Evolutionary conservation across 768 basidiomycete species (phyloP).

Genomic region (Russula emetica): DNA sequence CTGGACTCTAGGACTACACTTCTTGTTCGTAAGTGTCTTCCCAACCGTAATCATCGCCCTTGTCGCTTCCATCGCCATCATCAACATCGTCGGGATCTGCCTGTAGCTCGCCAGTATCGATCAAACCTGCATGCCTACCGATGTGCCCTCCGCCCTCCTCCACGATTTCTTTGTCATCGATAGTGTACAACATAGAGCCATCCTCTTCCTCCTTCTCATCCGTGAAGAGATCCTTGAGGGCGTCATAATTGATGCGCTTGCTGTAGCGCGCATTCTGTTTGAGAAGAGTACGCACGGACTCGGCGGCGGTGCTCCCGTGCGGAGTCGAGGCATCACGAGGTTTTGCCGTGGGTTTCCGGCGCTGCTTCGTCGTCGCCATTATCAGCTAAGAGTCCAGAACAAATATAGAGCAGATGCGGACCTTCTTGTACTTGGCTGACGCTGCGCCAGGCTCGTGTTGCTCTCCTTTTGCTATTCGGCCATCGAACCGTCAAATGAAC

Average conservation of each 20-base stretch:
- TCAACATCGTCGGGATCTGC: slow-evolving; percentile 33
- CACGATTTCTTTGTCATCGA: slow-evolving; percentile 45
- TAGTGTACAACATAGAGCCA: slow-evolving; percentile 50
- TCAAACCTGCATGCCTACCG: slow-evolving; percentile 24
- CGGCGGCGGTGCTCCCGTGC: slow-evolving; percentile 65
- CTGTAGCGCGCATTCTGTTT: slow-evolving; percentile 86
- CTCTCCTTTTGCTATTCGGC: slow-evolving; percentile 61
- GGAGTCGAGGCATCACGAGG: slow-evolving; percentile 74
- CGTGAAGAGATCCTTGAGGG: slow-evolving; percentile 70
- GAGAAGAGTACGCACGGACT: slow-evolving; percentile 70
- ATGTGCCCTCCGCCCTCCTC: slow-evolving; percentile 39
- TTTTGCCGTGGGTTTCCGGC: slow-evolving; percentile 59
- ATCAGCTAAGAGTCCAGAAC: slow-evolving; percentile 31
- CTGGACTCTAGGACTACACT: slow-evolving; percentile 35
- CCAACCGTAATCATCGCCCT: slow-evolving; percentile 40
- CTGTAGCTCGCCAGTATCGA: slow-evolving; percentile 22
- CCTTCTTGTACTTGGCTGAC: slow-evolving; percentile 65
- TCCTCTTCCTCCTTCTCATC: slow-evolving; percentile 42
- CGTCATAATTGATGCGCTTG: slow-evolving; percentile 91
- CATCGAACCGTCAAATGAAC: background rate
- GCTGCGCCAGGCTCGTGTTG: slow-evolving; percentile 38
- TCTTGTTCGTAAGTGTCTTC: slow-evolving; percentile 72
- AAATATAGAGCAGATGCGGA: slow-evolving; percentile 39
- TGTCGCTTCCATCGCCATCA: slow-evolving; percentile 36
- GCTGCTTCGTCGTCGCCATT: slow-evolving; percentile 38